These are phyloP conservation scores for Xylaria digitata DNA, from an alignment of 2,329 filamentous ascomycete species.

Conservation along the genomic window DNA sequence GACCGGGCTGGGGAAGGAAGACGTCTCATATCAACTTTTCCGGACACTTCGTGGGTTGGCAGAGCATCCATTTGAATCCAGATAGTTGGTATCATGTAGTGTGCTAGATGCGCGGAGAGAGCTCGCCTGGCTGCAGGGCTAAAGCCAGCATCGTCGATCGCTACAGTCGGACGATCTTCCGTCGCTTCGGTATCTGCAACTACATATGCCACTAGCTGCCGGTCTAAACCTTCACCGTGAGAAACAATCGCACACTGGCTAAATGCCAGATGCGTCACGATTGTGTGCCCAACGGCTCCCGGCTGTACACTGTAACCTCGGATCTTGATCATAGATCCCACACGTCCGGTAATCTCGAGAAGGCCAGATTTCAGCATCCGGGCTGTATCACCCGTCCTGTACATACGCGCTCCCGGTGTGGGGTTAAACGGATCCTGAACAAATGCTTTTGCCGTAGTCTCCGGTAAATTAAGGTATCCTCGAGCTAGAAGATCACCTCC, in stretches of 20 bases:
- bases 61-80: constrained; percentile 79
- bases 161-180: constrained; percentile 68
- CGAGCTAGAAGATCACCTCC: constrained; percentile 79
- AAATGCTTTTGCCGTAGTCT: constrained; percentile 80
- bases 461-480: constrained; percentile 82
- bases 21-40: constrained; percentile 79
- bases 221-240: constrained; percentile 80
- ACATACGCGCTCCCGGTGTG: constrained; percentile 73
- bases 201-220: constrained; percentile 81
- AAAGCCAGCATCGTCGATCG: constrained; percentile 77
- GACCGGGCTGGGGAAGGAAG: constrained; percentile 73
- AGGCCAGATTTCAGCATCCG: constrained; percentile 73
- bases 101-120: constrained; percentile 74
- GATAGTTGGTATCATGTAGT: constrained; percentile 84
- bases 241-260: constrained; percentile 77
- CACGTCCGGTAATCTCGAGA: constrained; percentile 79
- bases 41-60: constrained; percentile 81
- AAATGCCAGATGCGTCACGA: constrained; percentile 76
- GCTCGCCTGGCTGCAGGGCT: constrained; percentile 75
- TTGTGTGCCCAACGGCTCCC: constrained; percentile 79
- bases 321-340: constrained; percentile 84
- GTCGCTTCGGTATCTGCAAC: constrained; percentile 72
- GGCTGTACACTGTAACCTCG: constrained; percentile 83
- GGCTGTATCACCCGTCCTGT: constrained; percentile 78
- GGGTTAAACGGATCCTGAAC: constrained; percentile 71